Evolutionary conservation across 306 rosid species (phyloP), one percentile per base, ranked within the genome.

Genomic region (Cucumis melo): DNA sequence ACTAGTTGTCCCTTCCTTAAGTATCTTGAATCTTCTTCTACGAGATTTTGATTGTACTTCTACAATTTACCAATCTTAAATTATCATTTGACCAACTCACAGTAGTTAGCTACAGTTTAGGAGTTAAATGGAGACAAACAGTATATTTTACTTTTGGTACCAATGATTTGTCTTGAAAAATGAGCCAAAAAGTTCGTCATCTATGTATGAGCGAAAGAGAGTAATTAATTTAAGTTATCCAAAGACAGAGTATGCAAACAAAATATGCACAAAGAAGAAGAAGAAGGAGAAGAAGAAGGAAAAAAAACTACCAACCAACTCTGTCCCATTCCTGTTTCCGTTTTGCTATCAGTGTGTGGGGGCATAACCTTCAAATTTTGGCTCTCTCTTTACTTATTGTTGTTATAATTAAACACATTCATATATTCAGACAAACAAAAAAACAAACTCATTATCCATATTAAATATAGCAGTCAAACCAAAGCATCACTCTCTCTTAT

Each of bases 291-390:
- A 13, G 13, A 29, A 21, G 8, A 70, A 17, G n/a, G n/a, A n/a
- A 50, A 13, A n/a, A 50, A 23, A 50, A 73, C 62, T 54, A 73
- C 62, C 63, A 73, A 73, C 62, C 62, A 72, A 51, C 76, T 48
- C 60, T 73, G 77, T 53, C 62, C 77, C 63, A 73, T 73, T 73
- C 62, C 60, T 27, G 48, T 39, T 73, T 51, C 27, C 61, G 27
- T 32, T 46, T 29, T 44, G 57, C 13, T 46, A 23, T 50, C 59
- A 27, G 23, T 24, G 4, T 24, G 59, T 48, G 59, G 23, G 51
- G 51, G 15, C n/a, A 71, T 71, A 71, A 23, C 75, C 29, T 70
- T 70, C 55, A 41, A 67, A 67, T 32, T 67, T 67, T n/a, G 74
- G 73, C 51, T 66, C 15, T 65, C 50, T 65, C 54, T 50, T 2